Evolutionary conservation across 306 rosid genomes (phyloP).

Genomic region (Bauhinia variegata): DNA sequence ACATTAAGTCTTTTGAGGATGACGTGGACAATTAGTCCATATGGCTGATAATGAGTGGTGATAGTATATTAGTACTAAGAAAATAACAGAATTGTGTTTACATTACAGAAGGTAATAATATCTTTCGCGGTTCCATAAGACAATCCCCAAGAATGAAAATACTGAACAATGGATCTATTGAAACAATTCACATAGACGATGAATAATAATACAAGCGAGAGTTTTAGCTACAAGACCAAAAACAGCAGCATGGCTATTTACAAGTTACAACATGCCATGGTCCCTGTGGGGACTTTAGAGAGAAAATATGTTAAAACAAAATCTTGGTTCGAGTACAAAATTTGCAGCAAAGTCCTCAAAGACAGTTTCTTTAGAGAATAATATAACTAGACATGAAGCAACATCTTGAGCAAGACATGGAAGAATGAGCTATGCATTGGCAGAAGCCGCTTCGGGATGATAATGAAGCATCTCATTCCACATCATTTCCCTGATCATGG

Average conservation of each 20-base stretch:
- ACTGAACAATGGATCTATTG: not conserved
- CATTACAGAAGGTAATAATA: no score
- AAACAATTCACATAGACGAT: conserved; percentile 22
- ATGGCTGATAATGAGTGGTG: no score
- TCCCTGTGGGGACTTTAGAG: conserved; percentile 23
- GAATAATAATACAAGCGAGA: not conserved
- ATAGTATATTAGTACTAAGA: no score
- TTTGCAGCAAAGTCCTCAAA: conserved; percentile 32
- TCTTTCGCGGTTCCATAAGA: no score
- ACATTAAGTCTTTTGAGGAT: no score
- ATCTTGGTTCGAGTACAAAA: conserved; percentile 38
- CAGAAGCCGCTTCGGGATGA: conserved; percentile 68
- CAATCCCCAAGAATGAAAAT: conserved; percentile 1
- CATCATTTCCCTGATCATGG: conserved; percentile 78
- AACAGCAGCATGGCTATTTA: conserved; percentile 45
- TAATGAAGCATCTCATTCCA: conserved; percentile 79
- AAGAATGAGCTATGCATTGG: conserved; percentile 30
- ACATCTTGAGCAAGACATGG: conserved; percentile 23
- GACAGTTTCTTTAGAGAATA: conserved; percentile 1
- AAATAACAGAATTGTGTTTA: no score
- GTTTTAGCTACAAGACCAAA: conserved; percentile 17
- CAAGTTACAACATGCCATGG: conserved; percentile 45
- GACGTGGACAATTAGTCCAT: no score
- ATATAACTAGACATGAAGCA: conserved; percentile 25
- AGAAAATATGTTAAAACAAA: conserved; percentile 22